Evolutionary conservation across 1,284 basidiomycete species (phyloP), one percentile per base, ranked within the genome.

Genomic region (Xerocomus minutiporus): DNA sequence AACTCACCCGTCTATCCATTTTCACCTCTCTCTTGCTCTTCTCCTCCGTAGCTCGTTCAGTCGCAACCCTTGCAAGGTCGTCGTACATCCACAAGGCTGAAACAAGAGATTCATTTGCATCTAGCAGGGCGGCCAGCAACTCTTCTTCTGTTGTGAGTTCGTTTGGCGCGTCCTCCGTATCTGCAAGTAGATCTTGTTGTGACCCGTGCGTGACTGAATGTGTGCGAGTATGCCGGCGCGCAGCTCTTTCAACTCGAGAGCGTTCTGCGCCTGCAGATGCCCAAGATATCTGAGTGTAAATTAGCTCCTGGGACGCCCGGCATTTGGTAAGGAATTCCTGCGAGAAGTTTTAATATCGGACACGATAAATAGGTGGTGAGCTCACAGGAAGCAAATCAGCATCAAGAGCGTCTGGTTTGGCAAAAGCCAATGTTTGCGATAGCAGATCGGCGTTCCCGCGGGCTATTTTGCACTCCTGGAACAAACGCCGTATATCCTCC

Each of bases 391-490:
- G 87, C 42, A 91, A 73, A 70, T 79, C 60, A 70, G 73, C 55
- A 74, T 78, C 55, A 23, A 90, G 66, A 47, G 86, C 81, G 51
- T 87, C 82, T 0, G 86, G 86, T 54, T 75, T 81, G 3, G 85
- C 80, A 51, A 78, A 80, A 2, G 77, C 75, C 38, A 91, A 71
- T 0, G 86, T 77, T 61, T 91, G 80, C 8, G 79, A 77, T 3
- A 92, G 71, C 8, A 92, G 55, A 38, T 72, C 67, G 0, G 89
- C 88, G 60, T 91, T 91, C 7, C 83, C 84, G 44, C 77, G 75
- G 7, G 84, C 88, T 50, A 90, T 80, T 59, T 82, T 82, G 68
- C 88, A 91, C 63, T 92, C 89, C 61, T 88, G 83, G 63, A 88
- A 83, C 47, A 92, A 67, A 11, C 86, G 76, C 5, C 84, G 77